Evolutionary conservation across 106 monocot genomes (phyloP), one percentile per base, ranked within the genome.

Genomic region (Apostasia ramifera): DNA sequence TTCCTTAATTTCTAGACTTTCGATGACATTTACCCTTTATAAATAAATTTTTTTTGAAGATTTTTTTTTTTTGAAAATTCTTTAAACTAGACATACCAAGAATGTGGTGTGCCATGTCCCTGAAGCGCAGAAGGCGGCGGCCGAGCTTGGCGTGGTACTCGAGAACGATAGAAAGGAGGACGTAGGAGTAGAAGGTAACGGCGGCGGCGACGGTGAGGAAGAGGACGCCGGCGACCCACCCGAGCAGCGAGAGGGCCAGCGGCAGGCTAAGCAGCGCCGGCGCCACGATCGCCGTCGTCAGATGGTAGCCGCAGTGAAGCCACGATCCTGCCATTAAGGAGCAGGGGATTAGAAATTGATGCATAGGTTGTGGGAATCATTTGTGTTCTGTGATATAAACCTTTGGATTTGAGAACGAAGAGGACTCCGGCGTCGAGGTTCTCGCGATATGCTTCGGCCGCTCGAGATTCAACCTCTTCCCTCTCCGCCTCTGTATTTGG

Each of bases 111-210:
- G 90, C 90, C 81, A 94, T 76, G 82, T 94, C 93, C 11, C 93
- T 71, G 82, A 94, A 94, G 0, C 93, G 82, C 8, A 94, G 82
- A 2, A 71, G 86, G 14, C 93, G 86, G 46, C n/a, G 72, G 53
- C 93, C 93, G 11, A 66, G 77, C 55, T 76, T 53, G 38, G 81
- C 89, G 46, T 90, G 79, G 70, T 90, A 89, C 66, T 94, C 93
- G 50, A 94, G 89, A 8, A 94, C 90, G 9, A 82, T 67, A 40
- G 90, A 82, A 64, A 94, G 83, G 61, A 94, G 82, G 75, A 82
- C 89, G 76, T 94, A 94, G 47, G 93, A 90, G 76, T 94, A 94
- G 75, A 94, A 94, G 7, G 93, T 90, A 70, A 87, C 80, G 12
- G 52, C 12, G 13, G 90, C 82, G 4, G 70, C 90, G 39, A 73